Evolutionary conservation across 1,139 yeast genomes (phyloP), one percentile per base, ranked within the genome.

Genomic region (Pichia sp.): DNA sequence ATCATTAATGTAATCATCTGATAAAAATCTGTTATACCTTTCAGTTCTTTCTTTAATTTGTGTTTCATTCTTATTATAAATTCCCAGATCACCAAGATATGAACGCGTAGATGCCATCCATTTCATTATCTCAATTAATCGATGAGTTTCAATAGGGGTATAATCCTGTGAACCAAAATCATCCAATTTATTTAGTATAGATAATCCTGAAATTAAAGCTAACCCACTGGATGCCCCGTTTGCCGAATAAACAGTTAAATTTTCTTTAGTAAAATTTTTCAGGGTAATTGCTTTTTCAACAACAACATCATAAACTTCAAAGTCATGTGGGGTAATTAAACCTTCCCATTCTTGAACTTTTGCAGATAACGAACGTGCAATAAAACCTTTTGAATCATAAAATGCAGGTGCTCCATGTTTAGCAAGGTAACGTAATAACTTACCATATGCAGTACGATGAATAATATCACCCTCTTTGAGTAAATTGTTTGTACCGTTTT

Each of bases 61-160:
- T 4, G 54, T 54, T n/a, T 44, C 38, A 24, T 60, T 59, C 1
- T 43, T 44, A 42, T 68, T 67, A 41, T 53, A 50, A 3, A 60
- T 48, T 18, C 64, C 69, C 9, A 63, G 59, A 54, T 87, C 96
- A 1, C 97, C 97, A 20, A 89, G 70, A 52, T 85, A 73, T 15
- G 91, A 78, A 45, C 97, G 70, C 0, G 83, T 89, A 9, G 93
- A 74, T 1, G 89, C 86, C 72, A 87, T 74, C 95, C 96, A 91
- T 61, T 89, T 89, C 93, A 89, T 87, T 6, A 85, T 66, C 61
- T 91, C 98, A 13, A 88, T 66, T 13, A 87, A 59, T 42, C 85
- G 70, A 54, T 86, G 96, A 2, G 78, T 68, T n/a, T 74, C 69
- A 6, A 71, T 54, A 0, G 68, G 66, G 5, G 56, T 56, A 52